Evolutionary conservation across 1,284 basidiomycete genomes (phyloP).

Genomic region (Rhodofomes roseus): DNA sequence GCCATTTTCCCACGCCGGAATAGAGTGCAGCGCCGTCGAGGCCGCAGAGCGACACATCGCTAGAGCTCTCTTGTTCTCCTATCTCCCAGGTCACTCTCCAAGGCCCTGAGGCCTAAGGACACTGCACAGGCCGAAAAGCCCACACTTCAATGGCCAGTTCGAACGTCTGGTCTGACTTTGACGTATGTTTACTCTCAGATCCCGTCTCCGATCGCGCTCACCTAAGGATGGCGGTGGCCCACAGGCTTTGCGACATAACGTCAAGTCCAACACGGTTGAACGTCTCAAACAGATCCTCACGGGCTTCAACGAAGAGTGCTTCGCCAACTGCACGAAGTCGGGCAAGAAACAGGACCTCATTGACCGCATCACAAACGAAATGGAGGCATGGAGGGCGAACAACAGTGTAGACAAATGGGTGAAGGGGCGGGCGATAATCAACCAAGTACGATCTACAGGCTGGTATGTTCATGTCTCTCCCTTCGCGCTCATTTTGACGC

Average conservation of each 20-base stretch:
- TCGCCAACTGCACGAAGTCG: conserved; percentile 63
- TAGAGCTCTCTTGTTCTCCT: conserved; percentile 1
- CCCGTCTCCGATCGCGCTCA: conserved; percentile 7
- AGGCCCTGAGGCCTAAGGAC: background rate
- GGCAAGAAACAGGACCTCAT: conserved; percentile 85
- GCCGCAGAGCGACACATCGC: background rate
- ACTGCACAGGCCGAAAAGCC: background rate
- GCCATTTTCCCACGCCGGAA: conserved; percentile 4
- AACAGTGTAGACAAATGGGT: conserved; percentile 60
- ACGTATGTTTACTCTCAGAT: conserved; percentile 37
- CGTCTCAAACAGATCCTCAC: conserved; percentile 72
- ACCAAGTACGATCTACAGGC: conserved; percentile 56
- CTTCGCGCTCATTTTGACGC: background rate
- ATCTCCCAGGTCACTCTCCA: background rate
- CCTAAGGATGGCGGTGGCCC: conserved; percentile 10
- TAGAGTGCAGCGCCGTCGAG: background rate
- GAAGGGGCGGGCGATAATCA: conserved; percentile 58
- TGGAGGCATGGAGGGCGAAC: conserved; percentile 56
- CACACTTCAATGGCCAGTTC: conserved; percentile 37
- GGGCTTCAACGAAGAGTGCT: conserved; percentile 72
- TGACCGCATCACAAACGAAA: conserved; percentile 53
- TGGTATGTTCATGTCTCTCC: conserved; percentile 43
- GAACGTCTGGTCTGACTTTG: conserved; percentile 59
- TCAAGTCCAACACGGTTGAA: conserved; percentile 67
- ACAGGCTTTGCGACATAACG: conserved; percentile 43